These are phyloP conservation scores for Kodamaea fukazawae DNA, from an alignment of 805 yeast species.

Conservation along the genomic window DNA sequence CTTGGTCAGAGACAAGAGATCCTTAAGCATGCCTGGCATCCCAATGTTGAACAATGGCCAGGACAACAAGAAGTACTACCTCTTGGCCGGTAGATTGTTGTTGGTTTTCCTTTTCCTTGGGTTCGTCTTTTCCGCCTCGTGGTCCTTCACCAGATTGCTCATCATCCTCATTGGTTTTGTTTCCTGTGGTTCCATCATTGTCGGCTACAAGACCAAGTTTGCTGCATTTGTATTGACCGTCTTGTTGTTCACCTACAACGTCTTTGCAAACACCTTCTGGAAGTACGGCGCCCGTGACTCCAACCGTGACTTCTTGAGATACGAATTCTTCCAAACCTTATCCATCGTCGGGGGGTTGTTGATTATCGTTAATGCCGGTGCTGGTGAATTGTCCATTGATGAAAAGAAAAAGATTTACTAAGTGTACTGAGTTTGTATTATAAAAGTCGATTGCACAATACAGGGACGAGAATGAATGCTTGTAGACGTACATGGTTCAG, in stretches of 20 bases:
- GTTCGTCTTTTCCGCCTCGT: constrained; percentile 71
- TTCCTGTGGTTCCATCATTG: constrained; percentile 72
- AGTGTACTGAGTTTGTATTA: background rate
- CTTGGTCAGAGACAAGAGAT: constrained; percentile 70
- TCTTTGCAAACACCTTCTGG: constrained; percentile 88
- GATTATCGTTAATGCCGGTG: constrained; percentile 91
- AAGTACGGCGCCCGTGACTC: constrained; percentile 64
- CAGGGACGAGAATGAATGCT: no score
- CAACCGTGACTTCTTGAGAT: constrained; percentile 82
- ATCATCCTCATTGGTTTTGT: constrained; percentile 67
- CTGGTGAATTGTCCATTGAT: constrained; percentile 89
- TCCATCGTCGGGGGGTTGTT: constrained; percentile 93
- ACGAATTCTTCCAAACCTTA: constrained; percentile 91
- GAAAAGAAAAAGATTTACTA: constrained; percentile 92
- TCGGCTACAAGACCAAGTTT: constrained; percentile 91
- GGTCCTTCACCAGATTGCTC: constrained; percentile 64
- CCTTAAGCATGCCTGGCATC: constrained; percentile 67
- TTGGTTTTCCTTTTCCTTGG: constrained; percentile 82
- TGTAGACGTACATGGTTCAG: no score
- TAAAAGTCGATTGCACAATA: background rate
- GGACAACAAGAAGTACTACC: constrained; percentile 75
- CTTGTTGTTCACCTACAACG: constrained; percentile 70
- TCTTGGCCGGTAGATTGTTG: constrained; percentile 84
- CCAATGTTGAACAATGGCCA: constrained; percentile 64
- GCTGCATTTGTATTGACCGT: constrained; percentile 72